Base-by-base conservation (phyloP, 2,329 filamentous ascomycete species). In the Apiospora sp. region DNA sequence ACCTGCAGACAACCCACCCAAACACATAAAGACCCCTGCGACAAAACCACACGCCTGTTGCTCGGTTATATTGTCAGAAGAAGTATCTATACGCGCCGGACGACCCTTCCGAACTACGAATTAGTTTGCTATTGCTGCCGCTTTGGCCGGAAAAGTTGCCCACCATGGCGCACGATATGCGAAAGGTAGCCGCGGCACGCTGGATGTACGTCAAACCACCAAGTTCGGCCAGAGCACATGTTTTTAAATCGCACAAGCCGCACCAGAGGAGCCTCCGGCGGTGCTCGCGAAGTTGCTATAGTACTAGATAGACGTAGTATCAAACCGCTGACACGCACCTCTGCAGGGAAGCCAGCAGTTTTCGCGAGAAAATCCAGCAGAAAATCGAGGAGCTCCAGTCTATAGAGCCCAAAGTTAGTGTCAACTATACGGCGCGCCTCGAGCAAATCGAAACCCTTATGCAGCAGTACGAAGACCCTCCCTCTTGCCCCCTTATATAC, bases 381-480 rank as follows among this genome's bases (percentile, higher is more conserved):
- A 76, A 75, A 58, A 70, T 75, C 70, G 71, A 74, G 30, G 75
- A 73, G 68, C 73, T 80, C 41, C 78, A 79, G 75, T 79, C 79
- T 48, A 41, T 51, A 51, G 68, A 70, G 37, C 37, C 46, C 34
- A 48, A 51, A 27, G 48, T 51, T 37, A 70, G 49, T 51, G 74
- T 74, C 48, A 79, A 78, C 67, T 78, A 78, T 71, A 81, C 77
- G 24, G 73, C 78, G 72, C 77, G 78, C 48, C 79, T 82, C 61
- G 79, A 79, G 72, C 77, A 77, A 69, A 74, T 80, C 61, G 81
- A 83, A 72, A 73, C 73, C 67, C 78, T 75, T 19, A 75, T 82
- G 70, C 77, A 80, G 64, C 73, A 82, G 81, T 82, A 81, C 44
- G 80, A 71, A 67, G 13, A 27, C 2, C 0, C 48, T 19, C 19